phyloP scores from a whole-genome alignment of 305 asterid genomes.

The Solanum aculeatissimum region DNA sequence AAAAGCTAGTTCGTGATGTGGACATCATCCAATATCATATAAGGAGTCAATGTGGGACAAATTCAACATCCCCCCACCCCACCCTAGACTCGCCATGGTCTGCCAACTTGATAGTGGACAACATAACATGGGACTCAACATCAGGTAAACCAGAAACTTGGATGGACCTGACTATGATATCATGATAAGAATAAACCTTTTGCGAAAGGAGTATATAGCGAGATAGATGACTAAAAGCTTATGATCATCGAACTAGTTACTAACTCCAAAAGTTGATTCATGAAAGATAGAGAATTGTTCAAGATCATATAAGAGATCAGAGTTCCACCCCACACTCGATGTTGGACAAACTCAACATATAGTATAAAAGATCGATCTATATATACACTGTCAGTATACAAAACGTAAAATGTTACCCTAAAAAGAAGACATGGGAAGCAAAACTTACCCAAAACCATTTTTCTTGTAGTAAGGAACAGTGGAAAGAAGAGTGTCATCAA shows the following conservation, averaged over 20 bases:
- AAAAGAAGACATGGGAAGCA: not conserved
- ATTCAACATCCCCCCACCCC: not conserved
- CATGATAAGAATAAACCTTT: not conserved
- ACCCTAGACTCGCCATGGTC: not conserved
- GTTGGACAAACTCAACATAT: not conserved
- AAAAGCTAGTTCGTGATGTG: not conserved
- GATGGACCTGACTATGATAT: not conserved
- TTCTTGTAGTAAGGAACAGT: constrained; percentile 62
- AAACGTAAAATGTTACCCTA: not conserved
- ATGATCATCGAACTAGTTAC: not conserved
- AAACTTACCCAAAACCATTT: constrained; percentile 48
- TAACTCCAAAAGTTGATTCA: not conserved
- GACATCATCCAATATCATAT: not conserved
- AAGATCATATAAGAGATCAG: not conserved
- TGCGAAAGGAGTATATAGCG: not conserved
- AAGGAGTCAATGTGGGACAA: not conserved
- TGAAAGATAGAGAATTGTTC: not conserved
- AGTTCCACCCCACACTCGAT: not conserved
- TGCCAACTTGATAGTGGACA: not conserved
- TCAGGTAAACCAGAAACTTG: not conserved
- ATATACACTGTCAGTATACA: not conserved
- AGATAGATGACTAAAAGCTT: not conserved
- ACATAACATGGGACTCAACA: not conserved
- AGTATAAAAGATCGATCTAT: not conserved
- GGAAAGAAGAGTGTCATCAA: constrained; percentile 69